Conservation (phyloP, 768 basidiomycete species). For the Trichaptum fuscoviolaceum region DNA sequence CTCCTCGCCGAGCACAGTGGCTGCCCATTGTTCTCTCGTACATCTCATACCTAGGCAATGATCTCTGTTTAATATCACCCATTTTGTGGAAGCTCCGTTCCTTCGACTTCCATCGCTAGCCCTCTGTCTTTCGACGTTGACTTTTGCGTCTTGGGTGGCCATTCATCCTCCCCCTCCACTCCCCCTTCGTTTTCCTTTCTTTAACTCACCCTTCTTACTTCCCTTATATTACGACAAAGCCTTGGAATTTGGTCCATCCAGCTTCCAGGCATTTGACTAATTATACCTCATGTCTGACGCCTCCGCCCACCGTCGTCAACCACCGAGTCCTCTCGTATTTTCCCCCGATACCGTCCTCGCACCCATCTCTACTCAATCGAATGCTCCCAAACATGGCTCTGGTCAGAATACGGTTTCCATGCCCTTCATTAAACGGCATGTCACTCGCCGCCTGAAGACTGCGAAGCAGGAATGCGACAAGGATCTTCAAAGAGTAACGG, state of each 20-base stretch:
- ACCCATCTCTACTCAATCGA: slow-evolving; percentile 41
- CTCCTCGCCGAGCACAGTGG: not conserved
- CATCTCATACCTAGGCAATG: not conserved
- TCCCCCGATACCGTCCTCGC: slow-evolving; percentile 60
- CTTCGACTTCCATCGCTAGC: slow-evolving; percentile 4
- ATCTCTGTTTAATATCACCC: slow-evolving; percentile 3
- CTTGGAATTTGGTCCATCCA: not conserved
- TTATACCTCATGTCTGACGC: slow-evolving; percentile 41
- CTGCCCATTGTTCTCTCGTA: not conserved
- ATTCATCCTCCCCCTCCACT: slow-evolving; percentile 8
- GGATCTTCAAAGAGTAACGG: slow-evolving; percentile 89
- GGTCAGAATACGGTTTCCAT: slow-evolving; percentile 78
- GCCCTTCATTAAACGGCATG: slow-evolving; percentile 90
- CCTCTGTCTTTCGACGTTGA: slow-evolving; percentile 7
- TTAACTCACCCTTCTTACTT: slow-evolving; percentile 12
- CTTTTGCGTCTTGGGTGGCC: slow-evolving; percentile 13
- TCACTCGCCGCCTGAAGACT: slow-evolving; percentile 85
- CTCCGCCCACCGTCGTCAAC: slow-evolving; percentile 32
- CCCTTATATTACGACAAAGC: slow-evolving; percentile 1
- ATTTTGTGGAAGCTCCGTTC: not conserved
- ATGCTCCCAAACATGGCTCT: slow-evolving; percentile 38
- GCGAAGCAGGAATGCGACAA: slow-evolving; percentile 97
- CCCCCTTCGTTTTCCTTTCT: slow-evolving; percentile 10
- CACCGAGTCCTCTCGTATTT: slow-evolving; percentile 79
- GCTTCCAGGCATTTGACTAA: not conserved